Conservation (phyloP, 768 basidiomycete species). For the Tephrocybe sp. region DNA sequence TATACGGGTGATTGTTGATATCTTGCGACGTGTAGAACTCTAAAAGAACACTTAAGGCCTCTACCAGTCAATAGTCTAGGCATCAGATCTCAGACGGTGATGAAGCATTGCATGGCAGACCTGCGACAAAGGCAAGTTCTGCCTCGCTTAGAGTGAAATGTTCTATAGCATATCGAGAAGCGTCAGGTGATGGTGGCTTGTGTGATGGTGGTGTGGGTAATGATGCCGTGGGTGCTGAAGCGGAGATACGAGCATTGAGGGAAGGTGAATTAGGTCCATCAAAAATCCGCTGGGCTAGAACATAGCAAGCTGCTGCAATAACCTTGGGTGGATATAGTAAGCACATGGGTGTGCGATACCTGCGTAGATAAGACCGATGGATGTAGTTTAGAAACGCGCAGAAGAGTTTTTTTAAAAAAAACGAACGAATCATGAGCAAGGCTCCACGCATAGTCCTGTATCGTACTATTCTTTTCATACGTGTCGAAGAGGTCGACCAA, state of each 20-base stretch:
- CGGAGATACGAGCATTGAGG: conserved; percentile 72
- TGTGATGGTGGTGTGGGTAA: conserved; percentile 82
- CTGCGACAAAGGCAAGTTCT: conserved; percentile 61
- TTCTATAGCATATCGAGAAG: conserved; percentile 65
- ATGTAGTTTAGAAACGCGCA: conserved; percentile 3
- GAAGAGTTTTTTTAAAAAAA: conserved; percentile 1
- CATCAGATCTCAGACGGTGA: conserved; percentile 4
- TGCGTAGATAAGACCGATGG: conserved; percentile 27
- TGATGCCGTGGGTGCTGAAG: conserved; percentile 69
- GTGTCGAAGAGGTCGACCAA: conserved; percentile 72
- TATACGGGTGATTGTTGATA: conserved; percentile 43
- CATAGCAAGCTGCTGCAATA: conserved; percentile 75
- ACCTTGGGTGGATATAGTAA: conserved; percentile 67
- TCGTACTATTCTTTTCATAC: conserved; percentile 41
- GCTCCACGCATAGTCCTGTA: conserved; percentile 83
- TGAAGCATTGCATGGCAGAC: conserved; percentile 30
- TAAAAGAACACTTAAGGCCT: conserved; percentile 62
- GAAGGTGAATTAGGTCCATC: conserved; percentile 77
- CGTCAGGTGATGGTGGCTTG: conserved; percentile 71
- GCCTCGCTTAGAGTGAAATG: conserved; percentile 61
- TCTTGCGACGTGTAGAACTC: conserved; percentile 76
- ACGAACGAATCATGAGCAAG: conserved; percentile 85
- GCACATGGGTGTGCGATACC: conserved; percentile 81
- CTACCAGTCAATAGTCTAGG: too few relatives aligned
- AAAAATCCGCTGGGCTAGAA: conserved; percentile 70